A percentile compares a stretch with the other conserved stretches of the same genome.
Conservation (phyloP, 805 yeast genomes). For the Ogataea methanolica region DNA sequence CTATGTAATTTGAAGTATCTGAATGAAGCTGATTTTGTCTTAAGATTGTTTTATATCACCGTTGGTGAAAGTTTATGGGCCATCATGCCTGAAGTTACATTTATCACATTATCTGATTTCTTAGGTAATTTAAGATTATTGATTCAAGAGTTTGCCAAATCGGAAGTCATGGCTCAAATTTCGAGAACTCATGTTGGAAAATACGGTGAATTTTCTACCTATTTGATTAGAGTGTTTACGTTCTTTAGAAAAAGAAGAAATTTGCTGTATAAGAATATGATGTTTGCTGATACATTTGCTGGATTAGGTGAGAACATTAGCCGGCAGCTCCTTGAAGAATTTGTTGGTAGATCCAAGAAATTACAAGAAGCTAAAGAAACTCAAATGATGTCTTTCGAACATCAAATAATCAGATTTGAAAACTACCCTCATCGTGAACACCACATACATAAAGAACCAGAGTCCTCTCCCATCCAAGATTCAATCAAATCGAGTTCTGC, state of each 20-base stretch:
- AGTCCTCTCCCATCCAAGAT: background rate
- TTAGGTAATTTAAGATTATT: conserved; percentile 12
- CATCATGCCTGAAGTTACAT: conserved; percentile 15
- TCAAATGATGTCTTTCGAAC: conserved; percentile 8
- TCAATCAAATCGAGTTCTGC: background rate
- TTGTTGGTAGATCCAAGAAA: conserved; percentile 3
- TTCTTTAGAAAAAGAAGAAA: conserved; percentile 14
- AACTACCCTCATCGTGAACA: conserved; percentile 7
- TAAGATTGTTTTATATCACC: conserved; percentile 15
- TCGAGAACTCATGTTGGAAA: background rate
- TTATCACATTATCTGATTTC: conserved; percentile 14
- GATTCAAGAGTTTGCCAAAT: conserved; percentile 11
- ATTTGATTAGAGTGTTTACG: conserved; percentile 12
- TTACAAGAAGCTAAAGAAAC: conserved; percentile 3
- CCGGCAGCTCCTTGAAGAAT: background rate
- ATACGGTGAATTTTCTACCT: conserved; percentile 4
- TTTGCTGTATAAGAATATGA: conserved; percentile 5
- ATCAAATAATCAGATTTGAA: conserved; percentile 1
- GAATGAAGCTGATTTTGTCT: conserved; percentile 8
- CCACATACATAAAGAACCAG: background rate
- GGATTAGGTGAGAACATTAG: background rate
- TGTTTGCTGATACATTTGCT: conserved; percentile 6
- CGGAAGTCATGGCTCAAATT: conserved; percentile 5
- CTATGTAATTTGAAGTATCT: conserved; percentile 5
- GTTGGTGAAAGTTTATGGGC: conserved; percentile 18